Base-by-base conservation (phyloP, 257 asterid species). In the Przewalskia tangutica region DNA sequence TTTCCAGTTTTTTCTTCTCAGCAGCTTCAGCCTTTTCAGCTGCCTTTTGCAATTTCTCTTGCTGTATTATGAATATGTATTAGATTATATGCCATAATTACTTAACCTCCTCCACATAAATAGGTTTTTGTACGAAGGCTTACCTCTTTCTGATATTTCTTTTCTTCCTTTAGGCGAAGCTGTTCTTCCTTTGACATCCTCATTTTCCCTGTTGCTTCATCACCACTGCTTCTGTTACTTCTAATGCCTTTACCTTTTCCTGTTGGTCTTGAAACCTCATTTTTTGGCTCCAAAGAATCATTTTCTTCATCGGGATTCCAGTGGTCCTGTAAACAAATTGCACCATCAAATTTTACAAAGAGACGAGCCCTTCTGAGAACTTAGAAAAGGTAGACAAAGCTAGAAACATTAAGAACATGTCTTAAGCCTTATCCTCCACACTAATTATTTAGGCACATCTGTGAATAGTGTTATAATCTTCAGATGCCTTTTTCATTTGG, bases 1-100 rank as follows among this genome's bases (percentile, higher is more conserved):
- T 95, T 84, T 90, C 84, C 73, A 67, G 66, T 84, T 89, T 91
- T 86, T 83, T 95, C 90, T 86, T 73, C 90, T 91, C 94, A n/a
- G 94, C 97, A 81, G 94, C 97, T 89, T 95, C 94, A 56, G 91
- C 97, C 87, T 88, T 95, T 82, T 91, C 83, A 81, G 93, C 93
- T 82, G 93, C 98, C 86, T 91, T 95, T 81, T 88, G 94, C 92
- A 91, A 79, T 88, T 90, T 94, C 85, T 92, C 97, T 92, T 77
- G 91, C 99, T 95, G 84, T 82, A 81, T 79, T 12, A 87, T 81
- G 85, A 67, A 81, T 18, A 70, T 63, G 63, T 40, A 84, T 81
- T 81, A 84, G 85, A 70, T 66, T 62, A 73, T 51, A 77, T 63
- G 12, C 48, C 67, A 77, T 14, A 58, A 40, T n/a, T 56, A 77